These are phyloP conservation scores for cucumber (Cucumis sativus) DNA, from an alignment of 306 rosid genomes.

Conservation along the genomic window DNA sequence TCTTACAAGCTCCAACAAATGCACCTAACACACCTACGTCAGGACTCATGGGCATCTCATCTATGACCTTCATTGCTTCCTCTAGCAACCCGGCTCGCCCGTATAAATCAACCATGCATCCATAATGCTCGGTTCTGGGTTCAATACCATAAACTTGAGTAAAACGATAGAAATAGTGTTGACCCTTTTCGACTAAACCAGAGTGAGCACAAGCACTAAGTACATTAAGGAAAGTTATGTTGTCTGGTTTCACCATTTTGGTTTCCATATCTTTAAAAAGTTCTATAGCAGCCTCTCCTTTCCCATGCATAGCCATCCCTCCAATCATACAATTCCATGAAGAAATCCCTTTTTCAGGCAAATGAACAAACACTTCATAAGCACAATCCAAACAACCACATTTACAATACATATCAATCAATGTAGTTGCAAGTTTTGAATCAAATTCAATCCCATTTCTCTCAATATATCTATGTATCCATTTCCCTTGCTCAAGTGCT, in stretches of 20 bases:
- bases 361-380: constrained; percentile 24
- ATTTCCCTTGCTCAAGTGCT: constrained; percentile 52
- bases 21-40: constrained; percentile 51
- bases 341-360: constrained; percentile 29
- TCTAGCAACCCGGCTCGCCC: constrained; percentile 44
- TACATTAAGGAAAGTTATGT: constrained; percentile 44
- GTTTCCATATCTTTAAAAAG: constrained; percentile 39
- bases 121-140: constrained; percentile 42
- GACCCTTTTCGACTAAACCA: constrained; percentile 38
- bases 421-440: constrained; percentile 37
- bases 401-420: constrained; percentile 62
- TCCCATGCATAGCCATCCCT: constrained; percentile 65
- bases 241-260: constrained; percentile 29
- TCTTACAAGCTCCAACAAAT: constrained; percentile 63
- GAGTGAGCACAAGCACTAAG: constrained; percentile 58
- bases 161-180: constrained; percentile 25
- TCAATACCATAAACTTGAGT: constrained; percentile 23
- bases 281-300: constrained; percentile 37
- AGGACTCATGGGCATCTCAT: constrained; percentile 41
- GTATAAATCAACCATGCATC: constrained; percentile 55
- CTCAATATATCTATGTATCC: constrained; percentile 39
- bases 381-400: constrained; percentile 57
- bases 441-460: constrained; percentile 38
- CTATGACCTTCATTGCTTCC: constrained; percentile 35
- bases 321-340: constrained; percentile 69